Evolutionary conservation across 495 filamentous ascomycete genomes (phyloP), one percentile per base, ranked within the genome.

Genomic region (Aspergillus leporis): DNA sequence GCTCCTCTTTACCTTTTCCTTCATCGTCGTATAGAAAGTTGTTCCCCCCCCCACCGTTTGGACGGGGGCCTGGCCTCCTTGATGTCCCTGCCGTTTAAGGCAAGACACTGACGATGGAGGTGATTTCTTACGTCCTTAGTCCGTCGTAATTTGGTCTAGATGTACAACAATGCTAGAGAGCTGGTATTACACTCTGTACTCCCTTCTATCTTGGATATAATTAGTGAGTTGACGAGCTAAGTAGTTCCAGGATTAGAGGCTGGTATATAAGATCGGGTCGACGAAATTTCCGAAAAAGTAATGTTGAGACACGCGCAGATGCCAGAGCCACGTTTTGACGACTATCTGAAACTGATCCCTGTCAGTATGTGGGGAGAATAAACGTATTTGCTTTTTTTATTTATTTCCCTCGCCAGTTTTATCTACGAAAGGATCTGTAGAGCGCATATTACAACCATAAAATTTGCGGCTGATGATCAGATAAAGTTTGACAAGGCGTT

Each of bases 211-310:
- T n/a, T n/a, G 1, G 38, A 41, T 41, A 41, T 16, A 41, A n/a
- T 14, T 1, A 12, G 34, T 36, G 13, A 36, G 25, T 28, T 28
- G 6, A 28, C 25, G 6, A 28, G 25, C 25, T 3, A 28, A 6
- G 25, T n/a, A n/a, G n/a, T n/a, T 28, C 25, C 25, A 28, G 6
- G 25, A 28, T 28, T 28, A 10, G 32, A 36, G 32, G 32, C 32
- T 36, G 32, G 32, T 36, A 36, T 32, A 32, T 28, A 28, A 28
- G 25, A 28, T 6, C 25, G 25, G 25, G 25, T 57, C 45, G 55
- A 57, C 50, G 55, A 50, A 50, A 57, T 57, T 57, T 57, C 55
- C 55, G 55, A 43, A 57, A 57, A 57, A 57, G 55, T 50, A 40
- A 38, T 40, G n/a, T 49, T 50, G 31, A 57, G 45, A 57, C 55